Percentiles rank a stretch among this genome's conserved stretches.
phyloP scores from a whole-genome alignment of 176 grass and related monocot species.

The Rhynchospora tenuis region DNA sequence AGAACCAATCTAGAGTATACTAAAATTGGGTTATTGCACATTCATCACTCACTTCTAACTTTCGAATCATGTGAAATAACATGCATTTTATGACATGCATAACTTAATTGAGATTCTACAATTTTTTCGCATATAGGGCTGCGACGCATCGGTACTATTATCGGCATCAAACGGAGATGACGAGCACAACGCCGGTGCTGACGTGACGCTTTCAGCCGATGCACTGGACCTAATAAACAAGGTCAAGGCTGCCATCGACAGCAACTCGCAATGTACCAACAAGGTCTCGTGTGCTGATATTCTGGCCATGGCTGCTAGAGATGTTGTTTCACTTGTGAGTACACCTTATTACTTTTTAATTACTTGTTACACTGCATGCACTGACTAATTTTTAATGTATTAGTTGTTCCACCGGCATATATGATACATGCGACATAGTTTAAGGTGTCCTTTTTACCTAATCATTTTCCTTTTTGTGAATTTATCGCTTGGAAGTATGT shows the following conservation, averaged over 20 bases:
- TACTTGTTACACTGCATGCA: not conserved
- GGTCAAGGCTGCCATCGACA: slow-evolving; percentile 67
- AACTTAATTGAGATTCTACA: not conserved
- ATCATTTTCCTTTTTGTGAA: not conserved
- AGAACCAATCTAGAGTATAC: not conserved
- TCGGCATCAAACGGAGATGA: slow-evolving; percentile 56
- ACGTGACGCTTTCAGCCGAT: slow-evolving; percentile 67
- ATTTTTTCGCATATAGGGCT: slow-evolving; percentile 35
- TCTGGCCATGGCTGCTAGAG: slow-evolving; percentile 78
- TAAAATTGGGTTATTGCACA: not conserved
- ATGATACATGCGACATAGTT: not conserved
- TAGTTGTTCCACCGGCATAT: not conserved
- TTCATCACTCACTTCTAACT: not conserved
- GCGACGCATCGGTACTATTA: slow-evolving; percentile 76
- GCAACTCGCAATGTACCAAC: slow-evolving; percentile 49
- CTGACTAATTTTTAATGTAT: not conserved
- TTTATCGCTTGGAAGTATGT: not conserved
- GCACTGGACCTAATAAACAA: slow-evolving; percentile 76
- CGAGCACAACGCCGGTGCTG: slow-evolving; percentile 65
- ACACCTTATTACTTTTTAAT: not conserved
- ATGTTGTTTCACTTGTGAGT: slow-evolving; percentile 71
- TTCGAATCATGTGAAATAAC: not conserved
- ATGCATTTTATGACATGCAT: not conserved
- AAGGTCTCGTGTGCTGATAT: slow-evolving; percentile 91
- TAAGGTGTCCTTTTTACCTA: not conserved